Percentiles rank a stretch among this genome's conserved stretches.
Evolutionary conservation across 805 yeast species (phyloP).

Genomic region (Candida maesae): DNA sequence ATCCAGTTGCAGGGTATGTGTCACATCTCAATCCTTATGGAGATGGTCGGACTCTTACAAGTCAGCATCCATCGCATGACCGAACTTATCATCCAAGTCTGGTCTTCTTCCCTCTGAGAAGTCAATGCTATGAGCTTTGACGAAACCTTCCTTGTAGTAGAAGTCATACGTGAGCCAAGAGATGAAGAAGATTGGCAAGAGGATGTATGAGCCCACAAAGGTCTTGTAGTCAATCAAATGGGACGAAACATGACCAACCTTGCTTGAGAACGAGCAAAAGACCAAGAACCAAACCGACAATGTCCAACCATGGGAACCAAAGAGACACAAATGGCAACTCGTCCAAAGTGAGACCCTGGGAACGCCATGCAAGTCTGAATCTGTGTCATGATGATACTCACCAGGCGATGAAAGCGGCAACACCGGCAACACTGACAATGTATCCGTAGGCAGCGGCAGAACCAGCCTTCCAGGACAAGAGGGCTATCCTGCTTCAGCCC

Average conservation of each 20-base stretch:
- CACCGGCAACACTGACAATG: conserved; percentile 69
- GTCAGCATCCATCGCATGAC: not conserved
- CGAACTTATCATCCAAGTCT: conserved; percentile 28
- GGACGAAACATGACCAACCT: conserved; percentile 48
- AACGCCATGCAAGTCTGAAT: conserved; percentile 59
- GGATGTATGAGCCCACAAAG: conserved; percentile 58
- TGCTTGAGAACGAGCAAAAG: conserved; percentile 40
- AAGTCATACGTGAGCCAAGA: conserved; percentile 37
- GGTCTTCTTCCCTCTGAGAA: conserved; percentile 46
- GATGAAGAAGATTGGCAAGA: conserved; percentile 54
- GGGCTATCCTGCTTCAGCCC: no score
- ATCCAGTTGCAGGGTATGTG: no score
- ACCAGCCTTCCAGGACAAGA: conserved; percentile 46
- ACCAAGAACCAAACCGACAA: conserved; percentile 36
- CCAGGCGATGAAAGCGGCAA: conserved; percentile 71
- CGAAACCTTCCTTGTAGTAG: conserved; percentile 37
- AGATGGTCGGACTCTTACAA: not conserved
- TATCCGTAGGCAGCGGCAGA: conserved; percentile 62
- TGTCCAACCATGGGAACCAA: conserved; percentile 40
- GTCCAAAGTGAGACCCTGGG: conserved; percentile 59
- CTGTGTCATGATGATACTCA: conserved; percentile 57
- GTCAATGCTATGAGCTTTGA: conserved; percentile 42
- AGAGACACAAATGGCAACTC: conserved; percentile 69
- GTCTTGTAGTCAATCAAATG: conserved; percentile 44
- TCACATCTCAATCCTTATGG: no score